Conservation (phyloP, 495 filamentous ascomycete species). For the Neurospora sp. region DNA sequence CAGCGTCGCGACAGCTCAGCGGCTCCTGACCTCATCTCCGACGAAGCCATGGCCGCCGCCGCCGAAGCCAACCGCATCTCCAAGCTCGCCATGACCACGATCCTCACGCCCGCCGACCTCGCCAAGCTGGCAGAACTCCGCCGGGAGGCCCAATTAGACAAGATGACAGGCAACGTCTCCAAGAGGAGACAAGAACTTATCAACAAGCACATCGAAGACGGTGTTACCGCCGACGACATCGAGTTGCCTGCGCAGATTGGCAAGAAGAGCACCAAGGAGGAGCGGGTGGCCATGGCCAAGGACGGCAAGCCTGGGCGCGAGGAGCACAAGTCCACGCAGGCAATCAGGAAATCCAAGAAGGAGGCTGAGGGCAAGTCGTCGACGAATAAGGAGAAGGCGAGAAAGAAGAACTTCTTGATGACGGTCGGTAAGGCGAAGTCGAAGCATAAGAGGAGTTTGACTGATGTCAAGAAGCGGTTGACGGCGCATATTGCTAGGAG, state of each 20-base stretch:
- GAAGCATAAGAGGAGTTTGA: conserved; percentile 87
- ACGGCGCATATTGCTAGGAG: conserved; percentile 72
- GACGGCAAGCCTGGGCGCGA: conserved; percentile 63
- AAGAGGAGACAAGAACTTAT: conserved; percentile 41
- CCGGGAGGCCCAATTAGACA: conserved; percentile 57
- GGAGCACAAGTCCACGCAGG: conserved; percentile 73
- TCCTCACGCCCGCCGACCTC: conserved; percentile 86
- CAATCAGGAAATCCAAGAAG: conserved; percentile 74
- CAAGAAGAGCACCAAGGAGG: conserved; percentile 63
- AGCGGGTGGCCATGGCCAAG: conserved; percentile 66
- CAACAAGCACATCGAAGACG: conserved; percentile 64
- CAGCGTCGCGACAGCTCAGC: conserved; percentile 32
- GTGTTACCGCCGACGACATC: conserved; percentile 78
- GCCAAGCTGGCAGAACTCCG: conserved; percentile 85
- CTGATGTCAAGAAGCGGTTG: conserved; percentile 66
- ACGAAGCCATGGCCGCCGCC: conserved; percentile 28
- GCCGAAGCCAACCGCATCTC: conserved; percentile 27
- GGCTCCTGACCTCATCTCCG: conserved; percentile 18
- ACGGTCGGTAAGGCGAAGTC: conserved; percentile 85
- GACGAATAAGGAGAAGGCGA: conserved; percentile 94
- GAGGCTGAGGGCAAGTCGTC: conserved; percentile 80
- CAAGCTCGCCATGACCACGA: conserved; percentile 71
- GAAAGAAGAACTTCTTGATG: conserved; percentile 98
- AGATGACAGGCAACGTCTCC: conserved; percentile 35
- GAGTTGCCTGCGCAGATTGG: conserved; percentile 61